Evolutionary conservation across 352 stramenopile species (phyloP).

Genomic region (Phytopythium oedochilum): DNA sequence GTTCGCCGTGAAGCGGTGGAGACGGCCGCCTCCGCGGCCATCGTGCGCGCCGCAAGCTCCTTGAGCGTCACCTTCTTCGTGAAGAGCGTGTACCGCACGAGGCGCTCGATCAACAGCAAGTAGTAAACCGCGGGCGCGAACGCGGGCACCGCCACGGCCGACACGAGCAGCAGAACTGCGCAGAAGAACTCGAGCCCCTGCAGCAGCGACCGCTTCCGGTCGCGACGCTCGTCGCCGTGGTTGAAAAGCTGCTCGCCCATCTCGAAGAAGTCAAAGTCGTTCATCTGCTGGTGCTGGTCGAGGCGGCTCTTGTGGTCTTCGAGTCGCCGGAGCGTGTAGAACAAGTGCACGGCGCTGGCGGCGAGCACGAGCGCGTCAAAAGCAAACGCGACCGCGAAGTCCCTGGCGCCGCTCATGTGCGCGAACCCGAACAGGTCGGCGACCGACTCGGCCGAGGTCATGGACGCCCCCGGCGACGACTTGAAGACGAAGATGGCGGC

Average conservation of each 20-base stretch:
- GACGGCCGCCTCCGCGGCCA: background rate
- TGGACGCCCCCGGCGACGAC: background rate
- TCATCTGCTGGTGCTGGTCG: conserved; percentile 25
- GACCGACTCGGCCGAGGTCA: conserved; percentile 9
- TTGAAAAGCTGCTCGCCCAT: conserved; percentile 40
- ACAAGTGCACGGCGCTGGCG: conserved; percentile 55
- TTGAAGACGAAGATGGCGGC: conserved; percentile 23
- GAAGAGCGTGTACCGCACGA: conserved; percentile 70
- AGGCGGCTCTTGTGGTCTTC: conserved; percentile 3
- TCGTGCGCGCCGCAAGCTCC: conserved; percentile 30
- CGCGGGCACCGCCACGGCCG: conserved; percentile 50
- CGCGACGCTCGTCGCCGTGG: conserved; percentile 19
- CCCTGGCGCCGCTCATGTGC: conserved; percentile 21
- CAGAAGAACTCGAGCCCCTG: conserved; percentile 40
- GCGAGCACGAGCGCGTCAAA: conserved; percentile 59
- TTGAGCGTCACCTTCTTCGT: conserved; percentile 54
- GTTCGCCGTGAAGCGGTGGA: conserved; percentile 14
- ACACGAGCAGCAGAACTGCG: conserved; percentile 53
- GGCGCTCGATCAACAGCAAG: conserved; percentile 40
- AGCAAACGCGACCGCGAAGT: conserved; percentile 43
- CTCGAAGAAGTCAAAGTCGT: conserved; percentile 57
- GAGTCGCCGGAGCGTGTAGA: conserved; percentile 47
- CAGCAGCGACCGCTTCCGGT: conserved; percentile 23
- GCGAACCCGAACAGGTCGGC: conserved; percentile 40
- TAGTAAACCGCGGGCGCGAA: conserved; percentile 57